phyloP scores from a whole-genome alignment of 805 yeast species.

The Candida sithepensis region DNA sequence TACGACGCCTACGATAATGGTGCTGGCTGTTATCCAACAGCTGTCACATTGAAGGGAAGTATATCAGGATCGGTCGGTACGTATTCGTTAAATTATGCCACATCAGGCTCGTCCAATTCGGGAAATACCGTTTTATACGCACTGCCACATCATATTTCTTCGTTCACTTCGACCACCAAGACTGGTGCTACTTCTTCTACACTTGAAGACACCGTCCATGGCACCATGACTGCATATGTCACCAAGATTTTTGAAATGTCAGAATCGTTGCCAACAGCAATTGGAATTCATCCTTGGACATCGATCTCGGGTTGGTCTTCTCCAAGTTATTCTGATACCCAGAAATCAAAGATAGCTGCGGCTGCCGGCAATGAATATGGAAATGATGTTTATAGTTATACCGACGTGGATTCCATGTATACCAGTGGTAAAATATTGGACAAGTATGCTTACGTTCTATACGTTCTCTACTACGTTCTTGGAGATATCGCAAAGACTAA shows the following conservation, averaged over 20 bases:
- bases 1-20: slow-evolving; percentile 48
- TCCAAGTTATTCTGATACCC: slow-evolving; percentile 18
- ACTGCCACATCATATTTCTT: slow-evolving; percentile 47
- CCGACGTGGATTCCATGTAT: slow-evolving; percentile 53
- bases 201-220: slow-evolving; percentile 50
- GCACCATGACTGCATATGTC: slow-evolving; percentile 41
- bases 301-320: slow-evolving; percentile 33
- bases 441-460: slow-evolving; percentile 81
- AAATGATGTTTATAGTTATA: slow-evolving; percentile 41
- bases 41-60: slow-evolving; percentile 41
- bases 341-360: slow-evolving; percentile 19
- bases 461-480: slow-evolving; percentile 63
- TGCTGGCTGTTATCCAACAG: slow-evolving; percentile 59
- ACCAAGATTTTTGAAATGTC: slow-evolving; percentile 41
- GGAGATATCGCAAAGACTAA: slow-evolving; percentile 49
- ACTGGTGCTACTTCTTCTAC: slow-evolving; percentile 30
- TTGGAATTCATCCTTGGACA: slow-evolving; percentile 57
- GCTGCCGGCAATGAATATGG: slow-evolving; percentile 38
- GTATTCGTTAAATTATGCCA: slow-evolving; percentile 41
- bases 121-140: slow-evolving; percentile 45
- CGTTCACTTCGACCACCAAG: slow-evolving; percentile 31
- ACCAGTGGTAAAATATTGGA: slow-evolving; percentile 83
- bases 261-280: slow-evolving; percentile 38
- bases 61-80: slow-evolving; percentile 35
- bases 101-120: slow-evolving; percentile 43